Percentiles rank a stretch among this genome's conserved stretches.
phyloP scores from a whole-genome alignment of 768 basidiomycete species.

The Mycena vitilis region DNA sequence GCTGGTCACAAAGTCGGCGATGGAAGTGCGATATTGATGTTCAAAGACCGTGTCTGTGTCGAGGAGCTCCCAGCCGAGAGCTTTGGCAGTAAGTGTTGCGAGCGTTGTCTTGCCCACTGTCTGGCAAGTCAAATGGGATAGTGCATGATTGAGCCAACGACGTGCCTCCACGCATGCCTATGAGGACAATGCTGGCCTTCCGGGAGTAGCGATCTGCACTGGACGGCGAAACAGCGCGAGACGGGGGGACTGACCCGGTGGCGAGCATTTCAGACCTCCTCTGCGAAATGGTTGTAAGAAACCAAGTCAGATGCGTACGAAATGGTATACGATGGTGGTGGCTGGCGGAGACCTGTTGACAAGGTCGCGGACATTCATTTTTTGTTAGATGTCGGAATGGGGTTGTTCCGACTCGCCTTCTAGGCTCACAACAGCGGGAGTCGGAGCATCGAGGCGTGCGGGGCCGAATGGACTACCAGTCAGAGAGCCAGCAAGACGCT shows the following conservation, averaged over 20 bases:
- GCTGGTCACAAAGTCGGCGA: conserved; percentile 68
- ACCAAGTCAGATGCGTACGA: neutral
- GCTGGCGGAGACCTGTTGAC: conserved; percentile 21
- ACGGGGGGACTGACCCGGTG: conserved; percentile 10
- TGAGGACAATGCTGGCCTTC: conserved; percentile 61
- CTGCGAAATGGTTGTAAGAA: neutral
- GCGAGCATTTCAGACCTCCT: conserved; percentile 13
- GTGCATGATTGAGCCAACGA: conserved; percentile 8
- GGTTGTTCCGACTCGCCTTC: conserved; percentile 23
- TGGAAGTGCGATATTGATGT: conserved; percentile 55
- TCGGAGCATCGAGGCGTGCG: neutral
- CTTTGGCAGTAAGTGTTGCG: conserved; percentile 69
- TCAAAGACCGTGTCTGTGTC: conserved; percentile 78
- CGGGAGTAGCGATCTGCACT: conserved; percentile 32
- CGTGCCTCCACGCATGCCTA: conserved; percentile 80
- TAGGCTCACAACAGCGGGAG: too few relatives aligned
- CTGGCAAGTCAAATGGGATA: neutral
- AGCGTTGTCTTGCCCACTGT: conserved; percentile 78
- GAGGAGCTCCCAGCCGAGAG: conserved; percentile 66
- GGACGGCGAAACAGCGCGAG: conserved; percentile 31
- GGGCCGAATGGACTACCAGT: neutral
- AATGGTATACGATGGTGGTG: conserved; percentile 13
- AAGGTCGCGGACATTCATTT: conserved; percentile 35
- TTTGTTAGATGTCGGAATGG: conserved; percentile 4
- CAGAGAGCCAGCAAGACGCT: too few relatives aligned